These are phyloP conservation scores for Talaromyces ruber DNA, from an alignment of 495 filamentous ascomycete species.

Conservation along the genomic window DNA sequence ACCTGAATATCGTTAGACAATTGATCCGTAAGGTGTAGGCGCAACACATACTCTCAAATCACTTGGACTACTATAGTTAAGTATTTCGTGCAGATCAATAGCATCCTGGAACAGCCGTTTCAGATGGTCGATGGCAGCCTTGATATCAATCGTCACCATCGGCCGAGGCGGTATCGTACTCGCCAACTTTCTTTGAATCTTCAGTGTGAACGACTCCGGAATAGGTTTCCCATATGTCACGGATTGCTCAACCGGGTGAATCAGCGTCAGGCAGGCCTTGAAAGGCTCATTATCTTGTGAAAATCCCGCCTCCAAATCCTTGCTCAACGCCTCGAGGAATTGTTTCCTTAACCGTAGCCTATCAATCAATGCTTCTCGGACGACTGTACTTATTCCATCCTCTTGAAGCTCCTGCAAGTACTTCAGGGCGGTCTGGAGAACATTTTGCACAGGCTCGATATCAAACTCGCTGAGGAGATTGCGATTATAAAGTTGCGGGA, in stretches of 20 bases:
- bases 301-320: constrained; percentile 33
- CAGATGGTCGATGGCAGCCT: constrained; percentile 63
- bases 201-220: constrained; percentile 74
- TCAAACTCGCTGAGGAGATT: constrained; percentile 60
- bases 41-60: constrained; percentile 42
- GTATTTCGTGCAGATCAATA: constrained; percentile 55
- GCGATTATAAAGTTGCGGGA: constrained; percentile 79
- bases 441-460: constrained; percentile 41
- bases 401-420: constrained; percentile 39
- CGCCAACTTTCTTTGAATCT: constrained; percentile 80
- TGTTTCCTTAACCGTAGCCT: constrained; percentile 56
- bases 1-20: constrained; percentile 35
- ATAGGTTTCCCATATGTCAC: constrained; percentile 56
- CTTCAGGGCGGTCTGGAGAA: constrained; percentile 51
- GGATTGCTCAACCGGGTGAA: constrained; percentile 46
- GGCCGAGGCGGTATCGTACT: constrained; percentile 90
- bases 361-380: constrained; percentile 50
- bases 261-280: constrained; percentile 29
- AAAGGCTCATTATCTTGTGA: constrained; percentile 31
- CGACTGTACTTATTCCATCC: constrained; percentile 34
- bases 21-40: background rate
- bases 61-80: constrained; percentile 59
- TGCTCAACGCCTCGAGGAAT: constrained; percentile 47
- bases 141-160: constrained; percentile 67
- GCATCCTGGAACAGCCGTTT: constrained; percentile 65